Evolutionary conservation across 257 asterid species (phyloP).

Genomic region (Striga asiatica): DNA sequence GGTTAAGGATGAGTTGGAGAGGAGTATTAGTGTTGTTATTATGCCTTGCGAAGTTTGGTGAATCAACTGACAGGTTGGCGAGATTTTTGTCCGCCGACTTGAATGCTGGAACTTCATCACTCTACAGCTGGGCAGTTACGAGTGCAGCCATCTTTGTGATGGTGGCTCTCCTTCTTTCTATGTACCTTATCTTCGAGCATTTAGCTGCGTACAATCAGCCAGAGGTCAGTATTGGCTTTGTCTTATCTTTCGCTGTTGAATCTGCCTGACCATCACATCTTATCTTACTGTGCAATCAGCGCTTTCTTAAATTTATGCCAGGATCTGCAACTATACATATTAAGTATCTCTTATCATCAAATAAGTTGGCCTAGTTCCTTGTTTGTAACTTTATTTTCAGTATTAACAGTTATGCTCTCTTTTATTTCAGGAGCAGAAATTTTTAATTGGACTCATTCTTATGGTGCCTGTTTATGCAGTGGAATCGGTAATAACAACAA

Average conservation of each 20-base stretch:
- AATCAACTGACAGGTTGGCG: conserved; percentile 45
- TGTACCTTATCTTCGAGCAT: conserved; percentile 84
- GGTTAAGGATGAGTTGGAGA: conserved; percentile 84
- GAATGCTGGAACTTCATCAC: conserved; percentile 36
- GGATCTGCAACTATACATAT: background rate
- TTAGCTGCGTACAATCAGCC: conserved; percentile 87
- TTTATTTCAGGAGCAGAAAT: conserved; percentile 85
- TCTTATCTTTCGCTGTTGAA: background rate
- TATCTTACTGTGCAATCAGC: too few species aligned
- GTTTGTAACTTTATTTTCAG: background rate
- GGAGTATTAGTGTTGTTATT: conserved; percentile 29
- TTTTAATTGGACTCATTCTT: conserved; percentile 80
- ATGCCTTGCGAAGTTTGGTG: conserved; percentile 34
- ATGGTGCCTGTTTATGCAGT: conserved; percentile 99
- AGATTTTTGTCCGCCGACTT: conserved; percentile 28
- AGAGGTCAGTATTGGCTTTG: conserved; percentile 45
- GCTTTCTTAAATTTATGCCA: too few species aligned
- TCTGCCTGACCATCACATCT: background rate
- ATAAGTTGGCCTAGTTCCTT: background rate
- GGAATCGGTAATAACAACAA: conserved; percentile 59
- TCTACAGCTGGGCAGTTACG: conserved; percentile 58
- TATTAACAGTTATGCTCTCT: conserved; percentile 10
- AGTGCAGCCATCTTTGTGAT: conserved; percentile 78
- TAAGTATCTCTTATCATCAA: background rate
- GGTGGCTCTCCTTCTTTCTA: conserved; percentile 68